These are phyloP conservation scores for Populus simonii DNA, from an alignment of 345 rosid species.

Conservation along the genomic window DNA sequence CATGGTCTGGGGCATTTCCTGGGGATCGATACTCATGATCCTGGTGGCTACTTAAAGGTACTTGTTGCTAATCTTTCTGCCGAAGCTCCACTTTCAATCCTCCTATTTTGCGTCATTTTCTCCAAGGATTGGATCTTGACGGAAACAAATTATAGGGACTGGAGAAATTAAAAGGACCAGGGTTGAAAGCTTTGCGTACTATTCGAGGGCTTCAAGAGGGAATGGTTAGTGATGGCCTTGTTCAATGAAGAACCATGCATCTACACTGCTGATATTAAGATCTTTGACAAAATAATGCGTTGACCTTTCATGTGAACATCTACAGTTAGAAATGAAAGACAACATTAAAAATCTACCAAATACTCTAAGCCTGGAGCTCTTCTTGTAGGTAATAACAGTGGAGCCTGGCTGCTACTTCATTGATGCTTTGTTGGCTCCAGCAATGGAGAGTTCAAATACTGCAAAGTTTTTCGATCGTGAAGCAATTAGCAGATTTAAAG, in stretches of 20 bases:
- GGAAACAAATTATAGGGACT: constrained; percentile 46
- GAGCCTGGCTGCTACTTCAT: constrained; percentile 97
- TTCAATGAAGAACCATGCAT: neutral
- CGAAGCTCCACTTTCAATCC: neutral
- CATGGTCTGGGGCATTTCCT: constrained; percentile 92
- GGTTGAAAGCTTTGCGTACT: constrained; percentile 75
- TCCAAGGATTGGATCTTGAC: constrained; percentile 16
- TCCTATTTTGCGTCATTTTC: neutral
- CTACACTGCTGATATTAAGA: neutral
- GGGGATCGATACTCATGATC: constrained; percentile 94
- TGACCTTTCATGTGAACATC: neutral
- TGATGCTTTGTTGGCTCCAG: constrained; percentile 68
- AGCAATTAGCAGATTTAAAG: constrained; percentile 51
- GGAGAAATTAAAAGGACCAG: constrained; percentile 68
- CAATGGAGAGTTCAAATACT: constrained; percentile 52
- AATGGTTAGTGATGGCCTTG: constrained; percentile 54
- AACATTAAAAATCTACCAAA: no score
- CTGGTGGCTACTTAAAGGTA: constrained; percentile 83
- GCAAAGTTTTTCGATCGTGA: constrained; percentile 62
- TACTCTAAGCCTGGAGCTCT: constrained; percentile 5
- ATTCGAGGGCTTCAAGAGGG: constrained; percentile 68
- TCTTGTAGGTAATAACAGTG: constrained; percentile 80
- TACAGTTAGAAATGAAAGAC: neutral
- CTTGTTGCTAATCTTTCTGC: neutral
- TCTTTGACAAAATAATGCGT: neutral